Conservation (phyloP, 2,329 filamentous ascomycete species). For the Fusarium falciforme region DNA sequence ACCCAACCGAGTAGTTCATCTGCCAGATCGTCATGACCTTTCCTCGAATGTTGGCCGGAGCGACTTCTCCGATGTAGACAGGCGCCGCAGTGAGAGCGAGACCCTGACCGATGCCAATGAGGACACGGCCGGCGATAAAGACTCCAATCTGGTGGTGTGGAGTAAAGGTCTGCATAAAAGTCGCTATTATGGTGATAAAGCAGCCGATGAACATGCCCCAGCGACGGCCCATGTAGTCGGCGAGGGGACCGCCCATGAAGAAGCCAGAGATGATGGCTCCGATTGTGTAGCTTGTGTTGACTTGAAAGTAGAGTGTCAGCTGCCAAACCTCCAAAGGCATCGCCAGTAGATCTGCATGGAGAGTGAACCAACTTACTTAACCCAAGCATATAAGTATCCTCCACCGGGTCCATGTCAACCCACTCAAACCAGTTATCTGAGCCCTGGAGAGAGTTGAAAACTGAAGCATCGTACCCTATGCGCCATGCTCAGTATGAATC, state of each 20-base stretch:
- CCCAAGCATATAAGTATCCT: constrained; percentile 51
- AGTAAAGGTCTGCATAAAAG: constrained; percentile 74
- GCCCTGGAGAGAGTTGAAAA: constrained; percentile 76
- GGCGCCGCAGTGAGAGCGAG: constrained; percentile 74
- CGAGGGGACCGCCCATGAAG: constrained; percentile 52
- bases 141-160: constrained; percentile 68
- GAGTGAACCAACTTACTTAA: not conserved
- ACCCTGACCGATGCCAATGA: constrained; percentile 77
- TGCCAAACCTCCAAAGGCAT: not conserved
- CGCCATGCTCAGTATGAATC: not conserved
- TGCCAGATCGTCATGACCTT: constrained; percentile 76
- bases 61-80: constrained; percentile 76
- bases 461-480: constrained; percentile 70
- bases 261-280: constrained; percentile 75
- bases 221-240: not conserved
- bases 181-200: constrained; percentile 72
- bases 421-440: constrained; percentile 72
- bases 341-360: not conserved
- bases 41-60: constrained; percentile 71
- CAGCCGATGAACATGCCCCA: constrained; percentile 72
- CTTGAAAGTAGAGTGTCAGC: not conserved
- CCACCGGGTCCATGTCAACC: constrained; percentile 59
- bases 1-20: constrained; percentile 70
- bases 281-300: constrained; percentile 76
- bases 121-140: constrained; percentile 74